These are phyloP conservation scores for Chytridium lagenaria DNA, from an alignment of 371 early-diverging fungal genomes.

Conservation along the genomic window DNA sequence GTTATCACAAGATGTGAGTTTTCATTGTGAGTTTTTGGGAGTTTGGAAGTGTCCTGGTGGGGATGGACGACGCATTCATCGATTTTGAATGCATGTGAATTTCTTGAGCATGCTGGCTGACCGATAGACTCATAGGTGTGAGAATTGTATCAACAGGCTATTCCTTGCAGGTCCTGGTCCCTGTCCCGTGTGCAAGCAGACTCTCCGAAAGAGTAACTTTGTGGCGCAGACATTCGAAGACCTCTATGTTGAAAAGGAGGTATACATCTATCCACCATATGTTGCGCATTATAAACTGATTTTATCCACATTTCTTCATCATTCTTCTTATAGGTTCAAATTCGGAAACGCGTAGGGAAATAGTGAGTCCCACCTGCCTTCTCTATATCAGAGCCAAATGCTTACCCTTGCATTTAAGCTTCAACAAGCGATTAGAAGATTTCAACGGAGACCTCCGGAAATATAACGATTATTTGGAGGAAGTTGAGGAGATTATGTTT, in stretches of 20 bases:
- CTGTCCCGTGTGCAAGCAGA: constrained; percentile 88
- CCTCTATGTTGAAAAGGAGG: constrained; percentile 92
- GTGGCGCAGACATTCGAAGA: constrained; percentile 92
- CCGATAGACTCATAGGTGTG: constrained; percentile 69
- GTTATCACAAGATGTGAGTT: constrained; percentile 96
- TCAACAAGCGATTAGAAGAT: constrained; percentile 91
- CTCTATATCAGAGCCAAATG: not conserved
- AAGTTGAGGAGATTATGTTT: constrained; percentile 62
- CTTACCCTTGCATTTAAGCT: constrained; percentile 57
- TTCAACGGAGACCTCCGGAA: constrained; percentile 70
- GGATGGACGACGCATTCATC: not conserved
- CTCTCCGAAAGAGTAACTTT: constrained; percentile 84
- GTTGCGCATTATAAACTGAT: too few relatives aligned
- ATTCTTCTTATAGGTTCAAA: constrained; percentile 69
- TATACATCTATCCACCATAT: too few relatives aligned
- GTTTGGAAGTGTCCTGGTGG: not conserved
- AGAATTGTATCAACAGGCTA: constrained; percentile 84
- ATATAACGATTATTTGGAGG: constrained; percentile 92
- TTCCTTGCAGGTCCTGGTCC: constrained; percentile 89
- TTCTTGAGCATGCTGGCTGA: too few relatives aligned
- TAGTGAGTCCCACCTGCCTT: constrained; percentile 59
- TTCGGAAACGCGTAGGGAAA: constrained; percentile 79
- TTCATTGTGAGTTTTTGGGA: not conserved
- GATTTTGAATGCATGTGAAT: not conserved
- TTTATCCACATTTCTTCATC: too few relatives aligned